A percentile compares a stretch with the other conserved stretches of the same genome.
Evolutionary conservation across 2,329 filamentous ascomycete species (phyloP).

Genomic region (Aureobasidium lini): DNA sequence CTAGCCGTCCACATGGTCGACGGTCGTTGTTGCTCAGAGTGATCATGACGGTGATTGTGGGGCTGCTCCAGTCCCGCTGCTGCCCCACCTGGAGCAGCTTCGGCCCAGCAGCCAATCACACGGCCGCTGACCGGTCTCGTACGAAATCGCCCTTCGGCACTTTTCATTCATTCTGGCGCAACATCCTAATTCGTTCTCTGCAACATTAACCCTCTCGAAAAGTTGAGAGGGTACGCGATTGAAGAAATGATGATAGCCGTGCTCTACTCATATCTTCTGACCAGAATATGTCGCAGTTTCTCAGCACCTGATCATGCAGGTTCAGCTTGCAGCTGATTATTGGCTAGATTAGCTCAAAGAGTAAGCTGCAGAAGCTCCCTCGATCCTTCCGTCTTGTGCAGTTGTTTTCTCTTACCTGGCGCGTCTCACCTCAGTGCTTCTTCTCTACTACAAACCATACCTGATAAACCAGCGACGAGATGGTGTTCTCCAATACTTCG

Average conservation of each 20-base stretch:
- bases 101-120: not conserved
- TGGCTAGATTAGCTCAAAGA: not conserved
- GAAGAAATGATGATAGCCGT: too few relatives aligned
- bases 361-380: not conserved
- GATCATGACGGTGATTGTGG: not conserved
- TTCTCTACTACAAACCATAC: too few relatives aligned
- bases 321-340: not conserved
- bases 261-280: too few relatives aligned
- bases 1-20: not conserved
- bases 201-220: too few relatives aligned
- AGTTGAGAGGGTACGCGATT: too few relatives aligned
- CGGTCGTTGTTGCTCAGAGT: not conserved
- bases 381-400: not conserved
- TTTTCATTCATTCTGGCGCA: not conserved
- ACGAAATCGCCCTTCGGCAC: not conserved
- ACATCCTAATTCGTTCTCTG: too few relatives aligned
- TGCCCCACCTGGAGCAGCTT: not conserved
- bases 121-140: not conserved
- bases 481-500: not conserved
- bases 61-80: not conserved
- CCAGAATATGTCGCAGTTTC: too few relatives aligned
- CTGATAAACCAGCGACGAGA: not conserved
- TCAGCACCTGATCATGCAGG: too few relatives aligned
- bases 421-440: not conserved
- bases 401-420: not conserved